Percentiles rank a stretch among this genome's conserved stretches.
Evolutionary conservation across 345 rosid species (phyloP).

Genomic region (Syzygium grande): DNA sequence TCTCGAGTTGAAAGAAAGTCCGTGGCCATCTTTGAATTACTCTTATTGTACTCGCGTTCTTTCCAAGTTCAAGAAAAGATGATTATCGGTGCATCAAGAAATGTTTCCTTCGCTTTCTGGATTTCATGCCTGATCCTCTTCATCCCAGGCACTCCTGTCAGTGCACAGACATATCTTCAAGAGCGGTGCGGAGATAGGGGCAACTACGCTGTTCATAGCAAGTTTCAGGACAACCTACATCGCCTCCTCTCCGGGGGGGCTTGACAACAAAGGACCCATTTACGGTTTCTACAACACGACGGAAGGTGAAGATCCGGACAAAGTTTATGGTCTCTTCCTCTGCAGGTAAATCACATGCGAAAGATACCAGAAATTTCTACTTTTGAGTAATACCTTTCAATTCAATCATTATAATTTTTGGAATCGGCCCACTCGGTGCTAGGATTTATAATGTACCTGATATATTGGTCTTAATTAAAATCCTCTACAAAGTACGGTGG

Average conservation of each 20-base stretch:
- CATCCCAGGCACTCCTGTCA: neutral
- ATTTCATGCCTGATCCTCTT: neutral
- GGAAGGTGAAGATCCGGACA: neutral
- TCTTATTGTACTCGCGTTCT: neutral
- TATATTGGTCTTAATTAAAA: neutral
- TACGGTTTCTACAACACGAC: neutral
- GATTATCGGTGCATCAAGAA: neutral
- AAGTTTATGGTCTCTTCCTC: slow-evolving; percentile 7
- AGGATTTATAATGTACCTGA: neutral
- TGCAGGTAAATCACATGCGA: neutral
- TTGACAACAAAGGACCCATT: neutral
- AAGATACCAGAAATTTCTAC: neutral
- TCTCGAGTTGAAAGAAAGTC: neutral
- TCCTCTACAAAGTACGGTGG: neutral
- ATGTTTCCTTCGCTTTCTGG: neutral
- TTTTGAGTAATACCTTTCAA: neutral
- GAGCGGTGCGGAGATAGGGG: neutral
- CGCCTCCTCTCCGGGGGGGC: neutral
- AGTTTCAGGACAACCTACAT: neutral
- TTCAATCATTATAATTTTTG: neutral
- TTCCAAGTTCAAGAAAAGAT: neutral
- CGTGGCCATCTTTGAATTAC: neutral
- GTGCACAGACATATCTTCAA: neutral
- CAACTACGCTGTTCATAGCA: neutral
- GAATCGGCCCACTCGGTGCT: neutral